Percentiles rank a stretch among this genome's conserved stretches.
These are phyloP conservation scores for Patellifolia procumbens DNA, from an alignment of 179 eudicot species.

Conservation along the genomic window DNA sequence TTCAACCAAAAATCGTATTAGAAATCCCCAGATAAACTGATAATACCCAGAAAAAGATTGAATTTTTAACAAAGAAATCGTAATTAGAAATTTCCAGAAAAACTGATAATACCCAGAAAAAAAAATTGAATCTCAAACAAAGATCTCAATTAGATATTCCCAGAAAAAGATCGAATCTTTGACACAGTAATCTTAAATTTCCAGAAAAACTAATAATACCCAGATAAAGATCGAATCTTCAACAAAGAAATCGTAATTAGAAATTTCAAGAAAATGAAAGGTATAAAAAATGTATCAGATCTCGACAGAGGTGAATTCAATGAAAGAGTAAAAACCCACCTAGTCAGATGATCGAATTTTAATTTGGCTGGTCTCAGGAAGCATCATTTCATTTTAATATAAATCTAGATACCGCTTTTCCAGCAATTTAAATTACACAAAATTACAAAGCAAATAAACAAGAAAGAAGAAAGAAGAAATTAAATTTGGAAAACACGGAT, in stretches of 20 bases:
- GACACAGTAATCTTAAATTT: too few relatives aligned
- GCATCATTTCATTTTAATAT: conserved; percentile 20
- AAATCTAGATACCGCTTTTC: conserved; percentile 30
- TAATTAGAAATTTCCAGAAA: too few relatives aligned
- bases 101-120: neutral
- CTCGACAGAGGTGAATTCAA: conserved; percentile 13
- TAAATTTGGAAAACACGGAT: neutral
- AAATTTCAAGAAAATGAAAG: neutral
- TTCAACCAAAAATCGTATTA: too few relatives aligned
- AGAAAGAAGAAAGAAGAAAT: neutral
- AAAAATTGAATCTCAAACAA: neutral
- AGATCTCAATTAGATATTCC: neutral
- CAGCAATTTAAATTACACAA: conserved; percentile 15
- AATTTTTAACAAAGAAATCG: too few relatives aligned
- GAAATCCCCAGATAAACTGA: too few relatives aligned
- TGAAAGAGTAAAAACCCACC: conserved; percentile 7
- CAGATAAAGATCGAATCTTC: neutral
- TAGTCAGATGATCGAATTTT: conserved; percentile 14
- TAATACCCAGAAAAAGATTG: neutral
- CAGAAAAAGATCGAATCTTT: neutral
- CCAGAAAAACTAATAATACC: neutral
- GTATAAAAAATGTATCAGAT: conserved; percentile 17
- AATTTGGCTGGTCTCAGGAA: conserved; percentile 38
- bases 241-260: neutral
- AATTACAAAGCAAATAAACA: neutral